Conservation (phyloP, 768 basidiomycete genomes). For the Russula abietina region DNA sequence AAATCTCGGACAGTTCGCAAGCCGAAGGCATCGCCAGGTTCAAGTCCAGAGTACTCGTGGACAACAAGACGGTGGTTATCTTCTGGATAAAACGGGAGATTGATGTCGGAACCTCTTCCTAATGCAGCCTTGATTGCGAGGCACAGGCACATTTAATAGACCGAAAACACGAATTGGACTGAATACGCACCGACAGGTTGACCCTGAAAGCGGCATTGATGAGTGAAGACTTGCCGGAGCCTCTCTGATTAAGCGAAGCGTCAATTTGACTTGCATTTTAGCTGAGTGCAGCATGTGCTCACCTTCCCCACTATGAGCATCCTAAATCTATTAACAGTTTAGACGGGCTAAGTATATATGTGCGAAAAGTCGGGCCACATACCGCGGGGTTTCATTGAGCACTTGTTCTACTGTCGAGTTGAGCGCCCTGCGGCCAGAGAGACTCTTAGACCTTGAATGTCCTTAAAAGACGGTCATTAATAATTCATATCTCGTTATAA, state of each 20-base stretch:
- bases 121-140: not conserved
- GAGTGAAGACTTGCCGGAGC: not conserved
- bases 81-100: not conserved
- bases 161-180: not conserved
- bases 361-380: not conserved
- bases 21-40: not conserved
- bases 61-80: not conserved
- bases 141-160: too few relatives aligned
- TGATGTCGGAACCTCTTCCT: not conserved
- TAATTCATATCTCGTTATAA: not conserved
- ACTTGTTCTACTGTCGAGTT: not conserved
- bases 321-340: not conserved
- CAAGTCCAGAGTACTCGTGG: not conserved
- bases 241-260: not conserved
- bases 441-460: not conserved
- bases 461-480: not conserved
- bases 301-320: slow-evolving; percentile 4
- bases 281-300: not conserved
- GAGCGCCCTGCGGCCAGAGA: not conserved
- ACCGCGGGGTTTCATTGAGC: not conserved
- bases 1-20: not conserved
- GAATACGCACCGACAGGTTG: not conserved
- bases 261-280: not conserved
- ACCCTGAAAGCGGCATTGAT: not conserved
- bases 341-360: not conserved